phyloP scores from a whole-genome alignment of 2,329 filamentous ascomycete genomes.

The Epichloe bromicola region DNA sequence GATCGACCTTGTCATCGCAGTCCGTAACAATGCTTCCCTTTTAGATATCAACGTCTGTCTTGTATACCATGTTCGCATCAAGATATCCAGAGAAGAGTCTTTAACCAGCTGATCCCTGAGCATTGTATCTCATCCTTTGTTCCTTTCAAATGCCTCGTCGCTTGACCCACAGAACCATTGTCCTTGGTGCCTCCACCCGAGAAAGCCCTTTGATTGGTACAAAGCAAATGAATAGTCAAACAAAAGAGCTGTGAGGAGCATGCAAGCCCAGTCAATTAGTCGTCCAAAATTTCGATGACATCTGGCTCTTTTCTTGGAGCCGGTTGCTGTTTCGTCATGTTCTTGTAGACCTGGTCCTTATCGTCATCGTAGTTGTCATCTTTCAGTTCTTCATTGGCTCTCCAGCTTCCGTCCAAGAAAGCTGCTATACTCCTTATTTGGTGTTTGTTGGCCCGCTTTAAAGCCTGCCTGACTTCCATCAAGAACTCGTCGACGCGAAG shows the following conservation, averaged over 20 bases:
- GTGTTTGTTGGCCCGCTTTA: constrained; percentile 22
- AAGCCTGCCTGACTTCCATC: constrained; percentile 40
- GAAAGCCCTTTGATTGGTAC: neutral
- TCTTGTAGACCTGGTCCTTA: neutral
- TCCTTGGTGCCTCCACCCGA: neutral
- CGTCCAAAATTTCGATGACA: constrained; percentile 18
- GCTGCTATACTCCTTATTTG: constrained; percentile 20
- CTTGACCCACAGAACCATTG: neutral
- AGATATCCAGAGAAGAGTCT: neutral
- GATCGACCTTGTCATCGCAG: neutral
- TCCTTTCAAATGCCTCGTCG: neutral
- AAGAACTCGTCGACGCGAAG: constrained; percentile 68
- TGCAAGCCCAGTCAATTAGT: constrained; percentile 1
- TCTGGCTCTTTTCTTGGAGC: neutral
- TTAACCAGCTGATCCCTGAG: too few species aligned
- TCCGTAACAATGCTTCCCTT: neutral
- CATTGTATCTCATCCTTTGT: too few species aligned
- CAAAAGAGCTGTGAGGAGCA: too few species aligned
- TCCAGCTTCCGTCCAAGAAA: constrained; percentile 20
- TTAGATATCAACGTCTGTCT: neutral
- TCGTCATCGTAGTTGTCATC: constrained; percentile 12
- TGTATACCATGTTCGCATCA: neutral
- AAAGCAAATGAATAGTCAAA: neutral
- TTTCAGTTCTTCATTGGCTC: constrained; percentile 17
- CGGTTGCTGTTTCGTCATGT: neutral